Base-by-base conservation (phyloP, 1,284 basidiomycete species). In the Mycena citricolor region DNA sequence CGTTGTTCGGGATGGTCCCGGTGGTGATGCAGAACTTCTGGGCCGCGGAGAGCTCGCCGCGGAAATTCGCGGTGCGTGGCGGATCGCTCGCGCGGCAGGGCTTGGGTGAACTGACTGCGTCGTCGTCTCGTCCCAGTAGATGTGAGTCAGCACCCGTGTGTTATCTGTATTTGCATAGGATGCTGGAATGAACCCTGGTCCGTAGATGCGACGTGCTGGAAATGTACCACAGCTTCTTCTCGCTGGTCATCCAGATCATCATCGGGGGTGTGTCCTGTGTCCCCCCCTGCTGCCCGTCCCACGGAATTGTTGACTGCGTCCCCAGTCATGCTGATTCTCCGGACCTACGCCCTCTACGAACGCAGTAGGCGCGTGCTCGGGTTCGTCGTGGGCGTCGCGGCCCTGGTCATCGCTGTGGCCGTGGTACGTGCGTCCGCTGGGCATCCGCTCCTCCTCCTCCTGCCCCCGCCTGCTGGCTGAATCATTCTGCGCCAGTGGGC, bases 1-100 rank as follows among this genome's bases (percentile, higher is more conserved):
- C 41, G 1, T 21, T 51, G 2, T 24, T 51, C 11, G 49, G 49
- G 4, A 47, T 25, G 22, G 34, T 44, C 0, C 44, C 44, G 7
- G 45, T 47, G 19, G 45, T 47, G 13, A 33, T 51, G 31, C 44
- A 47, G 20, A 42, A 51, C 32, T 51, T 51, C 33, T 51, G 49
- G 49, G 47, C 24, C 8, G 11, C 14, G 5, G 8, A 26, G 3
- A 33, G 38, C 8, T 24, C 20, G 16, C 24, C 20, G 10, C 21
- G 22, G 19, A 41, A 41, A 23, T 11, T 24, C 19, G n/a, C 20
- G 22, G 39, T 41, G 5, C 31, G 31, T 36, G 14, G 13, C n/a
- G 13, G 2, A 17, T 12, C n/a, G n/a, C 12, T 1, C 32, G n/a
- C n/a, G 12, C 21, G 8, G 33, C 19, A 22, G 33, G 7, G 8